Percentiles rank a stretch among this genome's conserved stretches.
Evolutionary conservation across 1,284 basidiomycete species (phyloP).

Genomic region (Apiotrichum veenhuisii): DNA sequence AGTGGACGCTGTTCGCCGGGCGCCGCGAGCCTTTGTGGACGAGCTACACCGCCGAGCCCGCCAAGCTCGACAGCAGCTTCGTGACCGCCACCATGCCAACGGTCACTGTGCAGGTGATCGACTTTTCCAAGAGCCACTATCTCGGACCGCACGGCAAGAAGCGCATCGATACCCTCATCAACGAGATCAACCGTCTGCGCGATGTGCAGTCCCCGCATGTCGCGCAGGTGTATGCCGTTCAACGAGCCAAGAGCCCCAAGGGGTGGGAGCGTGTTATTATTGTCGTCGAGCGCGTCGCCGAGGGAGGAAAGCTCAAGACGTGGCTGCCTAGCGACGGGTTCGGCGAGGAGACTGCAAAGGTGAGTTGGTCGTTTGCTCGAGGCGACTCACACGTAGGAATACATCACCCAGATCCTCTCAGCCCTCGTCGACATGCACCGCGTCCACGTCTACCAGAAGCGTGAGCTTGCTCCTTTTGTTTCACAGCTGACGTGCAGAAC

Average conservation of each 20-base stretch:
- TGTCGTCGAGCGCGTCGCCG: conserved; percentile 35
- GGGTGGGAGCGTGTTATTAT: conserved; percentile 45
- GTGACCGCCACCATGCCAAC: conserved; percentile 52
- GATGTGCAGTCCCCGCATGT: conserved; percentile 36
- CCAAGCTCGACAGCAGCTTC: conserved; percentile 47
- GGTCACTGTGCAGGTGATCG: conserved; percentile 43
- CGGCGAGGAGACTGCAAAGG: conserved; percentile 39
- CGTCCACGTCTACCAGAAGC: conserved; percentile 39
- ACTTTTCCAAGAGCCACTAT: conserved; percentile 46
- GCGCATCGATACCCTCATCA: conserved; percentile 37
- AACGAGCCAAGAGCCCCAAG: conserved; percentile 40
- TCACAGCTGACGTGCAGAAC: conserved; percentile 17
- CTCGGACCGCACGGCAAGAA: conserved; percentile 35
- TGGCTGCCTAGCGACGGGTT: conserved; percentile 43
- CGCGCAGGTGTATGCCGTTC: conserved; percentile 35
- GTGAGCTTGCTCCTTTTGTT: conserved; percentile 19
- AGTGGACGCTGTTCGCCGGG: conserved; percentile 44
- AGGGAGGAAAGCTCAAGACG: conserved; percentile 37
- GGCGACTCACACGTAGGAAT: conserved; percentile 27
- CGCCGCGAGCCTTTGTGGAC: conserved; percentile 44
- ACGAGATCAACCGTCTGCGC: conserved; percentile 33
- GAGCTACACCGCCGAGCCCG: conserved; percentile 43
- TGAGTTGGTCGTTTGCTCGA: conserved; percentile 12
- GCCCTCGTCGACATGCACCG: conserved; percentile 42
- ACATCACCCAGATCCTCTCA: conserved; percentile 41